These are phyloP conservation scores for Oenanthe sinensis DNA, from an alignment of 129 eudicot genomes.

Conservation along the genomic window DNA sequence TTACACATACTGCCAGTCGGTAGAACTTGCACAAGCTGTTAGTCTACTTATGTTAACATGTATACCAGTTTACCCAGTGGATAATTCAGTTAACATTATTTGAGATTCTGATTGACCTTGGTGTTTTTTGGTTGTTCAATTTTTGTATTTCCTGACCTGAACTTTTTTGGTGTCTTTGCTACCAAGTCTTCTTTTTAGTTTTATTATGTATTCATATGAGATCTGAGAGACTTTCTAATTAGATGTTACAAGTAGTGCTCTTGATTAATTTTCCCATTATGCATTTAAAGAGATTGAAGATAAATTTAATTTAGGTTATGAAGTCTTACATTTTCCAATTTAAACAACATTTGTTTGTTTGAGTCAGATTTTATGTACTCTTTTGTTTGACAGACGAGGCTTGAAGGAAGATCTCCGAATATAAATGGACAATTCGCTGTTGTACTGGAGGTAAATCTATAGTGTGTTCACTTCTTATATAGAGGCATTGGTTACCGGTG, in stretches of 20 bases:
- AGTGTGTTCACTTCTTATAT: slow-evolving; percentile 2
- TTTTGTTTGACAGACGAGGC: slow-evolving; percentile 59
- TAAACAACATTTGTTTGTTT: neutral
- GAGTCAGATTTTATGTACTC: neutral
- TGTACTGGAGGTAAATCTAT: slow-evolving; percentile 71
- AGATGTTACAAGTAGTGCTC: neutral
- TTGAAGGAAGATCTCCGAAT: slow-evolving; percentile 76
- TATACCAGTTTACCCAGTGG: neutral
- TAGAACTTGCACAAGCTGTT: neutral
- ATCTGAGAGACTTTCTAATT: neutral
- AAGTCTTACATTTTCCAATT: neutral
- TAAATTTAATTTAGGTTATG: neutral
- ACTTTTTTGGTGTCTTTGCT: neutral
- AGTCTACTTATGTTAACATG: neutral
- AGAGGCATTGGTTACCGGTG: neutral
- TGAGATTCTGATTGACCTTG: neutral
- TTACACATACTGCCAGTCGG: neutral
- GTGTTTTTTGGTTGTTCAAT: neutral
- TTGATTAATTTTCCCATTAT: neutral
- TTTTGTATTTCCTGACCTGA: neutral
- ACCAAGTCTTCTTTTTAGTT: neutral
- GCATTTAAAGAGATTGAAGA: neutral
- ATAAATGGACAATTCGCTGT: slow-evolving; percentile 69
- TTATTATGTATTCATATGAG: neutral
- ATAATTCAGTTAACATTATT: neutral